These are phyloP conservation scores for Yarrowia hollandica DNA, from an alignment of 805 yeast species.

Conservation along the genomic window DNA sequence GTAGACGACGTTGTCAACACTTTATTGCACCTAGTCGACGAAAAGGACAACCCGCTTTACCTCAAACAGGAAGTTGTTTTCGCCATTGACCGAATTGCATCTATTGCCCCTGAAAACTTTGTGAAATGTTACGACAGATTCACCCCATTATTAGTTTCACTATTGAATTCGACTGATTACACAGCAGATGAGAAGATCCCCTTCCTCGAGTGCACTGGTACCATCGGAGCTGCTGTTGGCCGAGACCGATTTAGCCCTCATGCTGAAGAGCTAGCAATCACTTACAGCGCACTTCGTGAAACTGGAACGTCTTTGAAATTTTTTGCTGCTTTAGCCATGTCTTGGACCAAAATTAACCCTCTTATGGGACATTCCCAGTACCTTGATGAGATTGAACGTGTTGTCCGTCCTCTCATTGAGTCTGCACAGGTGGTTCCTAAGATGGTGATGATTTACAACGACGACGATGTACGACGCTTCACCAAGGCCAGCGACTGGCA, in stretches of 20 bases:
- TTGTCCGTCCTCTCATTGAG: constrained; percentile 82
- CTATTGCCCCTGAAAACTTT: constrained; percentile 87
- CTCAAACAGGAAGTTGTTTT: constrained; percentile 97
- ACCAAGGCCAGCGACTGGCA: constrained; percentile 45
- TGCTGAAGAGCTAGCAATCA: constrained; percentile 59
- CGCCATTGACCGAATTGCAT: constrained; percentile 95
- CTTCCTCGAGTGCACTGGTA: constrained; percentile 22
- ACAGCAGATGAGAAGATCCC: constrained; percentile 58
- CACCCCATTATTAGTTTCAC: constrained; percentile 83
- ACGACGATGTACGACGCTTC: constrained; percentile 78
- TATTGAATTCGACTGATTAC: constrained; percentile 61
- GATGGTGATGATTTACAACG: constrained; percentile 80
- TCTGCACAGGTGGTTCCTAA: constrained; percentile 90
- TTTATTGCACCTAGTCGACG: constrained; percentile 70
- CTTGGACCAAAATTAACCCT: constrained; percentile 83
- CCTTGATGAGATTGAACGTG: constrained; percentile 78
- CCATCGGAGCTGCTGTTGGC: constrained; percentile 67
- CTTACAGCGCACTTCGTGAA: constrained; percentile 40
- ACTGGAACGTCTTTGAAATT: constrained; percentile 79
- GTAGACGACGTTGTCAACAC: constrained; percentile 77
- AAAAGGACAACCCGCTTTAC: constrained; percentile 69
- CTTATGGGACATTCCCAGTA: constrained; percentile 64
- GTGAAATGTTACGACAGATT: constrained; percentile 89
- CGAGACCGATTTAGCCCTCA: constrained; percentile 80
- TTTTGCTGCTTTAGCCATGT: constrained; percentile 93